Percentiles rank a stretch among this genome's conserved stretches.
phyloP scores from a whole-genome alignment of 495 filamentous ascomycete species.

The Mytilinidion resinicola region DNA sequence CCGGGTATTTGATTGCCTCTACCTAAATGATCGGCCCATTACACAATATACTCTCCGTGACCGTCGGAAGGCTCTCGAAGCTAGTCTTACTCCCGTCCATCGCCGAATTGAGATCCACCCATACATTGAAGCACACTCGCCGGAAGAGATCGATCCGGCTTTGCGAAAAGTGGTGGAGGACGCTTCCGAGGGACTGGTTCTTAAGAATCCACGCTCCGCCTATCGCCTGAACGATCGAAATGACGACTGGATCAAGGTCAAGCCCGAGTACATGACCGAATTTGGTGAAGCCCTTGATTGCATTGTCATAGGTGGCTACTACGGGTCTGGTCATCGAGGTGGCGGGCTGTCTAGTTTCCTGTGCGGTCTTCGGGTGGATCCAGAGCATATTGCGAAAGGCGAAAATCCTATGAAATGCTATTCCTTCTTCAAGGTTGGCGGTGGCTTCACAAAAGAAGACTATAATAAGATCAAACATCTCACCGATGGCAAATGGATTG shows the following conservation, averaged over 20 bases:
- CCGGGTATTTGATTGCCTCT: conserved; percentile 83
- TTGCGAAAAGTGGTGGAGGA: conserved; percentile 81
- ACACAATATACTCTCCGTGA: conserved; percentile 80
- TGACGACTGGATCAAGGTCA: conserved; percentile 98
- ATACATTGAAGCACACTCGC: conserved; percentile 58
- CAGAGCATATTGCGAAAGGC: conserved; percentile 52
- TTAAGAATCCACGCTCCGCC: conserved; percentile 85
- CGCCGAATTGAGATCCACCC: conserved; percentile 79
- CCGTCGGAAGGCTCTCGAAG: conserved; percentile 66
- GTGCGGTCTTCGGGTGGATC: conserved; percentile 73
- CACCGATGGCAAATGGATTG: conserved; percentile 85
- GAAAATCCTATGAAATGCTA: conserved; percentile 67
- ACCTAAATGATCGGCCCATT: conserved; percentile 72
- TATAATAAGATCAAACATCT: conserved; percentile 73
- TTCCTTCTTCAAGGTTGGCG: conserved; percentile 94
- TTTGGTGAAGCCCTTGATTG: conserved; percentile 92
- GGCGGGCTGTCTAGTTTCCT: conserved; percentile 79
- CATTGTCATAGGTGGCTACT: conserved; percentile 87
- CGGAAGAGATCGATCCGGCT: conserved; percentile 66
- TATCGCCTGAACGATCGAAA: conserved; percentile 88
- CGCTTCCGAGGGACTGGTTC: conserved; percentile 81
- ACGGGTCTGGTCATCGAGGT: conserved; percentile 77
- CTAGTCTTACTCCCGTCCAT: conserved; percentile 56
- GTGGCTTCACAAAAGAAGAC: conserved; percentile 80
- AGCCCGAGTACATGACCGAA: conserved; percentile 97